Conservation (phyloP, 176 grass and related monocot genomes). For the barley (Hordeum vulgare) region MorexV3_pseudomolecules_assembly NC_058521.1:596821128-596821627, state of each 20-base stretch:
- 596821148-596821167: not conserved
- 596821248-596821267: not conserved
- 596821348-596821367: not conserved
- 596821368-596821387: not conserved
- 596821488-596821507: constrained; percentile 74
- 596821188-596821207: not conserved
- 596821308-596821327: not conserved
- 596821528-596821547: constrained; percentile 51
- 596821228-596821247: not conserved
- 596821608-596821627: not conserved
- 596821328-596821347: not conserved
- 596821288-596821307: not conserved
- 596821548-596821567: too few relatives aligned
- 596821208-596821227: not conserved
- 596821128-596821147: not conserved
- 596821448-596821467: constrained; percentile 83
- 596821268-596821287: not conserved
- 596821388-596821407: not conserved
- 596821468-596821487: constrained; percentile 95
- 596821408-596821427: constrained; percentile 60
- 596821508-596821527: constrained; percentile 85
- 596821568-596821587: too few relatives aligned
- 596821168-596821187: not conserved
- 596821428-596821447: constrained; percentile 80
- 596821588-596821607: not conserved